Evolutionary conservation across 2,329 filamentous ascomycete genomes (phyloP), one percentile per base, ranked within the genome.

Genomic region (Hyphodiscus sp.): DNA sequence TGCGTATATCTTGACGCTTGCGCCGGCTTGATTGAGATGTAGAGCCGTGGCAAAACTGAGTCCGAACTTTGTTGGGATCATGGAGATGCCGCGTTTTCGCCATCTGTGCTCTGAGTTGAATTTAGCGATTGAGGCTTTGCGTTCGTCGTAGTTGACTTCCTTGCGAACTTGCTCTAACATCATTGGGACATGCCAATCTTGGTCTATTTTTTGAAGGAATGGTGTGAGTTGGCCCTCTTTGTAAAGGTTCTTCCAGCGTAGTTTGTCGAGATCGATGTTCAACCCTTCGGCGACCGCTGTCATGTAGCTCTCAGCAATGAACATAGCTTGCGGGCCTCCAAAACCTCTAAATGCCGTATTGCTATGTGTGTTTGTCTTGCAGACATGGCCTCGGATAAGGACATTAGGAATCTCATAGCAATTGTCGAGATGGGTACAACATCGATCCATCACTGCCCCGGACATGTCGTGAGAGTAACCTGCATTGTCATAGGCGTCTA

Each of bases 261-360:
- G 73, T 59, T 82, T 79, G 65, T 96, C 90, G 0, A 87, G 86
- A 0, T 89, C 81, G 53, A 97, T 95, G 1, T 80, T 78, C 30
- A 97, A 74, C 20, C 87, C 86, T 67, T 97, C 92, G 2, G 92
- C 91, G 43, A 95, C 81, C 67, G 96, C 91, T 49, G 86, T 84
- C 80, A 97, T 91, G 71, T 86, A 94, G 7, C 80, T 85, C 70
- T 97, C 92, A 2, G 85, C 84, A 57, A 96, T 90, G 71, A 96
- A 97, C 78, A 96, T 85, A 57, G 92, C 92, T 69, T 97, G 92
- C 0, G 92, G 92, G 0, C 92, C 92, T 57, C 92, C 92, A 61
- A 97, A 97, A 0, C 92, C 92, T 61, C 92, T 86, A 78, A 96
- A 97, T 0, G 92, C 92, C 8, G 91, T 96, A 71, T 97, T 97